Base-by-base conservation (phyloP, 208 protist genomes). In the Leishmania braziliensis region DNA sequence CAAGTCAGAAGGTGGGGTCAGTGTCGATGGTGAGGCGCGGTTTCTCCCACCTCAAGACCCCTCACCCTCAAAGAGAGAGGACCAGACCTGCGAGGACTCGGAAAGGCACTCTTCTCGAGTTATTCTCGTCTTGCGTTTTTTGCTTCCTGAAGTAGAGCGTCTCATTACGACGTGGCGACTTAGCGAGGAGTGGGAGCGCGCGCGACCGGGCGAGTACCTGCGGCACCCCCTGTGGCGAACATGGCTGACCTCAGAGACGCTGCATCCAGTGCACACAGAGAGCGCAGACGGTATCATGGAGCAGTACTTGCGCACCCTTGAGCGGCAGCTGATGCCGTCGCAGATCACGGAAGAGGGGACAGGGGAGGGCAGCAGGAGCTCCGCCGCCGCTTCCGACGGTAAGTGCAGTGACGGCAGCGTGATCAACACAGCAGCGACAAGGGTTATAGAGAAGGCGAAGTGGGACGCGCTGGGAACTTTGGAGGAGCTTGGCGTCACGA, bases 101-200 rank as follows among this genome's bases (percentile, higher is more conserved):
- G 12, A 36, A 4, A 68, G 43, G 58, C 10, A 29, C 20, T 53
- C 63, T 9, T 66, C 75, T n/a, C 62, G 56, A 29, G 81, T 62
- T 1, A 51, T 82, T 36, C 51, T 91, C 16, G 69, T 80, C 9
- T 36, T 93, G 12, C 80, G 88, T 54, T 91, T 91, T 76, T 73
- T 78, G 12, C 86, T 86, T 10, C 74, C 81, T 26, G 90, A 93
- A 62, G 90, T 93, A 74, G 81, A 83, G 56, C 80, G 86, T 8
- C 81, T 93, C 46, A 88, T 93, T 75, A 84, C 81, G 36, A 76
- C 82, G 51, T 93, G 90, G 90, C 63, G 88, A 20, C 82, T 82
- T 18, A 93, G 90, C 79, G 76, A 83, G 63, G 88, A 91, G 56
- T 83, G 77, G 75, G 90, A 91, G 81, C 66, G 58, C 6, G 39